Evolutionary conservation across 106 monocot species (phyloP).

Genomic region (Dendrobium huoshanense): DNA sequence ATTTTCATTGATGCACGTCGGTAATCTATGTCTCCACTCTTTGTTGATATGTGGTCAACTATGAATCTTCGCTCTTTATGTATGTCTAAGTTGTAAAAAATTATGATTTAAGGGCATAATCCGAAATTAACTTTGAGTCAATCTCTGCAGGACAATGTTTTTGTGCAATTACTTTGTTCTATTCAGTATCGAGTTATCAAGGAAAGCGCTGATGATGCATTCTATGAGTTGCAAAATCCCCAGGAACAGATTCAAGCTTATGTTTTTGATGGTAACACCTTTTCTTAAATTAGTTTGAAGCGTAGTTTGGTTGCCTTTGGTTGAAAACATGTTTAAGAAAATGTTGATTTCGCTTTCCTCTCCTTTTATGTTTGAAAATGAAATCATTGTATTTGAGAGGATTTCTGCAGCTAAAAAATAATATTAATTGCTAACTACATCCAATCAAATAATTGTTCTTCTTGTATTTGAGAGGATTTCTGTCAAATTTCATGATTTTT

Average conservation of each 20-base stretch:
- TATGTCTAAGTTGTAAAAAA: neutral
- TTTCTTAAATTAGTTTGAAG: neutral
- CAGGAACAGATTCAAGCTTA: conserved; percentile 86
- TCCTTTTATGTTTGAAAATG: neutral
- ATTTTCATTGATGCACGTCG: too few species aligned
- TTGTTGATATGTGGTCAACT: too few species aligned
- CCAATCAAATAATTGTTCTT: neutral
- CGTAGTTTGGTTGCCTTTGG: neutral
- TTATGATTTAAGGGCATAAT: neutral
- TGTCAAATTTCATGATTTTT: neutral
- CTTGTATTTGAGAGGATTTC: too few species aligned
- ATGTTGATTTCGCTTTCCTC: neutral
- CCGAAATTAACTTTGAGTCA: neutral
- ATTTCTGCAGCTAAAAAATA: neutral
- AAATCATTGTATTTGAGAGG: neutral
- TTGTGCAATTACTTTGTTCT: conserved; percentile 86
- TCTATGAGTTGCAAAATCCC: conserved; percentile 96
- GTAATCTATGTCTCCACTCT: too few species aligned
- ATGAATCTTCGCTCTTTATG: neutral
- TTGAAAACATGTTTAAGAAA: neutral
- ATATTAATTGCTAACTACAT: too few species aligned
- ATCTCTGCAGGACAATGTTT: conserved; percentile 81
- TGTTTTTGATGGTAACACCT: conserved; percentile 84
- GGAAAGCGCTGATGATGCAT: conserved; percentile 93
- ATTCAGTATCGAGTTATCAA: conserved; percentile 77